Conservation (phyloP, 2,329 filamentous ascomycete genomes). For the Penicillium psychrosexuale region DNA sequence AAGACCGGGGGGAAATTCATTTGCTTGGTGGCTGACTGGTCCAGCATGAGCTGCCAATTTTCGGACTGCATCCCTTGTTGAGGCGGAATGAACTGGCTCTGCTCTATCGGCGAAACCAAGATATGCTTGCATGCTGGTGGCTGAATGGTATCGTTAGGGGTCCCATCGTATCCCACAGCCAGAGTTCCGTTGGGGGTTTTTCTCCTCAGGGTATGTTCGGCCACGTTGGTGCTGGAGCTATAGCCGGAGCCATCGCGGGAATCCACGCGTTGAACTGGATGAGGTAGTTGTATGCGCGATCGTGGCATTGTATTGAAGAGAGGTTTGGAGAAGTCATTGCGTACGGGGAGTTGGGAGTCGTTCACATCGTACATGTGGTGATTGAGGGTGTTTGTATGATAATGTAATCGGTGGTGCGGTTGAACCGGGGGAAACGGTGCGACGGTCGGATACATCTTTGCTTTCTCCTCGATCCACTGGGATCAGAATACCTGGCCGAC, state of each 20-base stretch:
- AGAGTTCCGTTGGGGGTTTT: conserved; percentile 96
- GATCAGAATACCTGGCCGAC: conserved; percentile 17
- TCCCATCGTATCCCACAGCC: conserved; percentile 86
- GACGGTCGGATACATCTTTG: conserved; percentile 51
- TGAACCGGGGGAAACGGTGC: conserved; percentile 44
- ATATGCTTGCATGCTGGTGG: conserved; percentile 77
- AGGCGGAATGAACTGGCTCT: conserved; percentile 31
- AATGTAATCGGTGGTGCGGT: conserved; percentile 40
- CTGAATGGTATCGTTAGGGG: conserved; percentile 65
- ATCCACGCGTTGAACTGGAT: conserved; percentile 39
- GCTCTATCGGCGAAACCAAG: conserved; percentile 61
- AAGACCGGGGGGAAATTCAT: conserved; percentile 42
- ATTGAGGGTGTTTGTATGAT: conserved; percentile 30
- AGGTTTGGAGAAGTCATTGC: conserved; percentile 27
- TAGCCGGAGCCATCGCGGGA: conserved; percentile 27
- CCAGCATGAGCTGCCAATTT: conserved; percentile 30
- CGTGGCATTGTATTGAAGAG: conserved; percentile 30
- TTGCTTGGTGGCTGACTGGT: conserved; percentile 31
- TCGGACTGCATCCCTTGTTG: conserved; percentile 33
- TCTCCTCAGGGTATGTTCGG: conserved; percentile 76
- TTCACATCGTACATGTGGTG: conserved; percentile 32
- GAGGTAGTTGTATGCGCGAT: conserved; percentile 38
- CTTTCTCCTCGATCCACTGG: conserved; percentile 6
- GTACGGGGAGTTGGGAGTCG: conserved; percentile 21
- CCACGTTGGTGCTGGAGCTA: conserved; percentile 23